Conservation (phyloP, 1,284 basidiomycete genomes). For the Ustilago bromivora region DNA sequence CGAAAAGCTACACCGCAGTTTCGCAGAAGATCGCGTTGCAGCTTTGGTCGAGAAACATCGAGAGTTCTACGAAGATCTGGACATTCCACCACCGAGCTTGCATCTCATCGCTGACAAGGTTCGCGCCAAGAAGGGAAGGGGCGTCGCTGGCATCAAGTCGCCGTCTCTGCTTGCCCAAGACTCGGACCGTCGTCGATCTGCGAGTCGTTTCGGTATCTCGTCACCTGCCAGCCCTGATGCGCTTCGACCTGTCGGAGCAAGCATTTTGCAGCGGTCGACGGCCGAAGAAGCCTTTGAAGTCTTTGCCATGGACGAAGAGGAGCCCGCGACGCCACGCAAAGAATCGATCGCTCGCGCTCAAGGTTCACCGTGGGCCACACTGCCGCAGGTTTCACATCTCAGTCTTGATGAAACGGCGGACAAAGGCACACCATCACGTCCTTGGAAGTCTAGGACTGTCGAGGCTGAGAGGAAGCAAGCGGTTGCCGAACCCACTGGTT, state of each 20-base stretch:
- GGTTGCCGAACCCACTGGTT: conserved; percentile 10
- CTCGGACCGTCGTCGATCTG: conserved; percentile 69
- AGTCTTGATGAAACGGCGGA: conserved; percentile 40
- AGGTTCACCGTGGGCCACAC: conserved; percentile 41
- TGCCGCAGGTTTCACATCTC: conserved; percentile 45
- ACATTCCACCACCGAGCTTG: conserved; percentile 77
- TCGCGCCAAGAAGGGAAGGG: conserved; percentile 52
- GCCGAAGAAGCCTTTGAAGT: conserved; percentile 70
- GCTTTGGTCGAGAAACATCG: conserved; percentile 77
- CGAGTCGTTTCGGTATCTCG: conserved; percentile 60
- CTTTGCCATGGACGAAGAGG: conserved; percentile 77
- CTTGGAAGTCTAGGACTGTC: conserved; percentile 73
- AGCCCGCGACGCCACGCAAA: conserved; percentile 48
- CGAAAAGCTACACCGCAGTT: conserved; percentile 77
- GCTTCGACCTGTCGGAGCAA: conserved; percentile 33
- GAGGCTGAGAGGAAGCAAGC: conserved; percentile 70
- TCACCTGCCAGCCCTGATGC: conserved; percentile 44
- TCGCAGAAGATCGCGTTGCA: conserved; percentile 75
- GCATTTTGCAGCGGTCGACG: conserved; percentile 15
- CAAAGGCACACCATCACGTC: conserved; percentile 40
- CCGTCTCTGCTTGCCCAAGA: conserved; percentile 49
- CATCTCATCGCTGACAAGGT: conserved; percentile 65
- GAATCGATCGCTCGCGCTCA: conserved; percentile 15
- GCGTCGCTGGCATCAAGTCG: conserved; percentile 46
- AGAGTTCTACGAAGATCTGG: conserved; percentile 83